Conservation (phyloP, 768 basidiomycete species). For the Lentinula aciculospora region DNA sequence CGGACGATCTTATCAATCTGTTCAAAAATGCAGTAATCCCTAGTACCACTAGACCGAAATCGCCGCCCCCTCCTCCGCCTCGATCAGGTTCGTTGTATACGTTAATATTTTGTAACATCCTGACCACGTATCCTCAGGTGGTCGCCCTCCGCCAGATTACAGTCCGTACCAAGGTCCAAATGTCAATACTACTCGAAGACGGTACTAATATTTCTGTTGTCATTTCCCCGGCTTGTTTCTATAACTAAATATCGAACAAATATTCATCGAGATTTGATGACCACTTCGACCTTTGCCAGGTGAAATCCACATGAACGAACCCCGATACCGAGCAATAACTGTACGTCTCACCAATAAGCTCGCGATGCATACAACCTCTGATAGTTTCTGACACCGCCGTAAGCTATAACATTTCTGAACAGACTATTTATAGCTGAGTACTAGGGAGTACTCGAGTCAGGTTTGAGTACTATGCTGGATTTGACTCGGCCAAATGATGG, state of each 20-base stretch:
- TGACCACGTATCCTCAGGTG: constrained; percentile 30
- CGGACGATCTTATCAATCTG: constrained; percentile 84
- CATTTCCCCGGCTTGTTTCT: background rate
- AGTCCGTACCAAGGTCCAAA: constrained; percentile 81
- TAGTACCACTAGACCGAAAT: constrained; percentile 46
- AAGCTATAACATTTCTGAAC: background rate
- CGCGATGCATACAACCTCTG: background rate
- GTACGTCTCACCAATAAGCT: background rate
- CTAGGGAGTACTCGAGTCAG: background rate
- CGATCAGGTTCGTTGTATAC: constrained; percentile 34
- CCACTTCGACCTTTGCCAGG: background rate
- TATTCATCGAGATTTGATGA: background rate
- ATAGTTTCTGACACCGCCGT: background rate
- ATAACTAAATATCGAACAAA: background rate
- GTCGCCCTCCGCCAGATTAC: constrained; percentile 81
- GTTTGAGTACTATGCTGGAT: background rate
- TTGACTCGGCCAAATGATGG: background rate
- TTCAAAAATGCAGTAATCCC: constrained; percentile 82
- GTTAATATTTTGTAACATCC: background rate
- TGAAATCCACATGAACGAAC: background rate
- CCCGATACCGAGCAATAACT: background rate
- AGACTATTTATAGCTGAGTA: background rate
- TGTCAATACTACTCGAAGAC: constrained; percentile 27
- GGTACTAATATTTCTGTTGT: constrained; percentile 7
- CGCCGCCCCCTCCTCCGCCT: constrained; percentile 55